Percentiles rank a stretch among this genome's conserved stretches.
Conservation (phyloP, 805 yeast genomes). For the Cyberlindnera mississippiensis region DNA sequence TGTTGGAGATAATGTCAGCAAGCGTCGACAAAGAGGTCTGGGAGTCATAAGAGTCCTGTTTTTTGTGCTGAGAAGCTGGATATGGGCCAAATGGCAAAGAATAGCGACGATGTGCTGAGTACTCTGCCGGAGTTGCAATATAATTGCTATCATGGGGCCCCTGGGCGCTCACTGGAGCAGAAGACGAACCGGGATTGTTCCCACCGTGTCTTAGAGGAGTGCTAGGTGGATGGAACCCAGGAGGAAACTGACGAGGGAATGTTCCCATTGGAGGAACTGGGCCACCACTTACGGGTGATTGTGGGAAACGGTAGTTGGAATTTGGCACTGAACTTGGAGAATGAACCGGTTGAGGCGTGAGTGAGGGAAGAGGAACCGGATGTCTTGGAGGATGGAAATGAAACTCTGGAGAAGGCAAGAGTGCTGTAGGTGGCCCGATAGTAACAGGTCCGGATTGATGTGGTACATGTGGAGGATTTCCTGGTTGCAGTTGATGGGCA, state of each 20-base stretch:
- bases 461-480: not conserved
- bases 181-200: not conserved
- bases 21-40: constrained; percentile 23
- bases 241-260: too few relatives aligned
- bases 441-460: not conserved
- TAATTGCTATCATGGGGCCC: not conserved
- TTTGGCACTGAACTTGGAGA: not conserved
- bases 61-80: constrained; percentile 6
- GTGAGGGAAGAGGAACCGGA: not conserved
- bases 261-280: too few relatives aligned
- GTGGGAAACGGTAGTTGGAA: not conserved
- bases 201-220: not conserved
- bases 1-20: constrained; percentile 24
- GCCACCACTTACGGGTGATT: not conserved
- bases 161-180: not conserved
- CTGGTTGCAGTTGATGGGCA: not conserved
- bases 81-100: constrained; percentile 16
- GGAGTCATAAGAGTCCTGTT: constrained; percentile 24
- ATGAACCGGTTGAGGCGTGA: not conserved
- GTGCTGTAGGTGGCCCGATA: too few relatives aligned
- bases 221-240: not conserved
- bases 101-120: constrained; percentile 7
- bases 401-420: not conserved
- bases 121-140: not conserved
- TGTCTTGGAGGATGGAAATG: not conserved